Evolutionary conservation across 805 yeast species (phyloP), one percentile per base, ranked within the genome.

Genomic region (Zygosaccharomyces rouxii): DNA sequence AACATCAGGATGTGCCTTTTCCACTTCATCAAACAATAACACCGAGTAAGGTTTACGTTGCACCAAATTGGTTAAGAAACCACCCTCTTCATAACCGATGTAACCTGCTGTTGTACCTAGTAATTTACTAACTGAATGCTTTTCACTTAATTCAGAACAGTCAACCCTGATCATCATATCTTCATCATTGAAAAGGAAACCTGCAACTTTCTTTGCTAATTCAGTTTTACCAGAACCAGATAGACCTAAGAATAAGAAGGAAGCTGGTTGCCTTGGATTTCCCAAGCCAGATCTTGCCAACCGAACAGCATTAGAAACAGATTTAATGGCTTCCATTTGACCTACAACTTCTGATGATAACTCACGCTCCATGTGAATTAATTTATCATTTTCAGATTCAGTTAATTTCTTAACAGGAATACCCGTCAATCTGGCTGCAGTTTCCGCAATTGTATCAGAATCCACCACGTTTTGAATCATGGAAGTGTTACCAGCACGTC

Each of bases 141-240:
- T 94, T 72, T 94, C 99, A 69, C 86, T 81, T 60, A 94, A 76
- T 69, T 94, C 99, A 4, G 98, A 90, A 71, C 99, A 94, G 70
- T 94, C 99, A 55, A 94, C 89, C 72, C 99, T 84, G 64, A 94
- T 86, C 88, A 94, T 92, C 43, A 97, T 96, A 71, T 83, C 86
- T 67, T 92, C 97, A 66, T 94, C 98, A 45, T 95, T 87, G 72
- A 94, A 94, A 62, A 94, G 76, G 74, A 94, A 94, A 0, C 95
- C 96, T 9, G 99, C 98, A 22, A 94, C 78, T 62, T 90, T 94
- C 79, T 94, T 94, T 21, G 99, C 98, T 58, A 94, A 76, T 69
- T 94, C 98, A 7, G 99, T 94, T 77, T 94, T 94, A 79, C 99
- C 99, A 5, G 97, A 89, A 60, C 99, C 99, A 2, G 96, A 87